A percentile compares a stretch with the other conserved stretches of the same genome.
Conservation (phyloP, 345 rosid genomes). For the Stellera chamaejasme region DNA sequence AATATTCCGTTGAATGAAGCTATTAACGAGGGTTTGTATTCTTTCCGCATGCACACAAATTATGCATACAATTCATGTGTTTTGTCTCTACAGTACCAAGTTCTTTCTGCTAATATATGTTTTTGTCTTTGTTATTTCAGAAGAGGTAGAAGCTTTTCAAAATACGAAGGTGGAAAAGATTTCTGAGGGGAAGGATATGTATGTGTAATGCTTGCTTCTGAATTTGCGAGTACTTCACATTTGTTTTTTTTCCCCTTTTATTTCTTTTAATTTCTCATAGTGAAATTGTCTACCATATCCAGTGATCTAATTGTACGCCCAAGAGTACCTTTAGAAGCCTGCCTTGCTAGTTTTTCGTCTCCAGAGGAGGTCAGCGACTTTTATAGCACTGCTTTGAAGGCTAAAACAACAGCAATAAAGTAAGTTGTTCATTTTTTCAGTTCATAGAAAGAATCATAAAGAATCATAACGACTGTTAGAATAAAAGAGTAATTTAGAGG, state of each 20-base stretch:
- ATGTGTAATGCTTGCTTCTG: conserved; percentile 29
- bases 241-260: conserved; percentile 15
- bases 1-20: conserved; percentile 90
- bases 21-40: conserved; percentile 60
- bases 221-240: conserved; percentile 11
- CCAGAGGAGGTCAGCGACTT: conserved; percentile 77
- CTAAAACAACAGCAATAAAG: conserved; percentile 87
- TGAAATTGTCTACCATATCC: conserved; percentile 39
- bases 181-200: conserved; percentile 70
- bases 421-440: conserved; percentile 28
- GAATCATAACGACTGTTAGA: too few relatives aligned
- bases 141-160: conserved; percentile 59
- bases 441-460: too few relatives aligned
- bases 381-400: conserved; percentile 84
- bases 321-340: conserved; percentile 93
- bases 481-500: too few relatives aligned
- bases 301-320: conserved; percentile 82
- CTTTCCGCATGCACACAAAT: background rate
- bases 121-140: conserved; percentile 38
- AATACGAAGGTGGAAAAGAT: conserved; percentile 59
- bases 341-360: conserved; percentile 75
- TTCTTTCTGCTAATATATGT: background rate
- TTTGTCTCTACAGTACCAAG: too few relatives aligned
- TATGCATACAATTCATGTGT: too few relatives aligned
- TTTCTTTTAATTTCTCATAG: background rate